These are phyloP conservation scores for Suhomyces bokatorum DNA, from an alignment of 1,139 yeast species.

Conservation along the genomic window DNA sequence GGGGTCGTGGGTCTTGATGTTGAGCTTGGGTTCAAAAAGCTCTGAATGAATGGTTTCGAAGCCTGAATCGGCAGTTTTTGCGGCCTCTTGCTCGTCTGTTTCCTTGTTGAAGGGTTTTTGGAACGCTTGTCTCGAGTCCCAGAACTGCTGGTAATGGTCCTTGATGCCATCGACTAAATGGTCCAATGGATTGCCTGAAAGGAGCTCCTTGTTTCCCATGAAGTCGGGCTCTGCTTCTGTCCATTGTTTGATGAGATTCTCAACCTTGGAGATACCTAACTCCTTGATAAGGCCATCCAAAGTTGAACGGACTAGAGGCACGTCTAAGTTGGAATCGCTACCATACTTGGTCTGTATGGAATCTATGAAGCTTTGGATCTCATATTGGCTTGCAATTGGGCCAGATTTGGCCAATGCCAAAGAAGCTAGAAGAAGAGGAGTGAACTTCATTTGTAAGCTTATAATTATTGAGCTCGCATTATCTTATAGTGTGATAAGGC, in stretches of 20 bases:
- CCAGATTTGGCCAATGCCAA: neutral
- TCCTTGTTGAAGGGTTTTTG: too few species aligned
- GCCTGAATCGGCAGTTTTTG: neutral
- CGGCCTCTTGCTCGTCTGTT: neutral
- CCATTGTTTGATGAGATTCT: neutral
- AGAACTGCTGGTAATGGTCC: too few species aligned
- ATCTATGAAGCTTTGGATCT: neutral
- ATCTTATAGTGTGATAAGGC: too few species aligned
- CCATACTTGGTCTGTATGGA: neutral
- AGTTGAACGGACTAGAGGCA: neutral
- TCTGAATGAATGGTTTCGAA: neutral
- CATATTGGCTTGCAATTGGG: too few species aligned
- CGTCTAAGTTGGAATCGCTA: neutral
- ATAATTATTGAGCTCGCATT: too few species aligned
- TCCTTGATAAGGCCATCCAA: neutral
- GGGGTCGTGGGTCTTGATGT: constrained; percentile 7
- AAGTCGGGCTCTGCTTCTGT: neutral
- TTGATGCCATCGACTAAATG: too few species aligned
- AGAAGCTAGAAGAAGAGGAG: neutral
- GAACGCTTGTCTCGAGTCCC: too few species aligned
- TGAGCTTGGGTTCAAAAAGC: neutral
- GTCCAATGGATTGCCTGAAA: too few species aligned
- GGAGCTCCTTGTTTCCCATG: neutral
- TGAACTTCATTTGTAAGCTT: too few species aligned
- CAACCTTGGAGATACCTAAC: neutral